Base-by-base conservation (phyloP, 768 basidiomycete species). In the Lentinula aciculospora region DNA sequence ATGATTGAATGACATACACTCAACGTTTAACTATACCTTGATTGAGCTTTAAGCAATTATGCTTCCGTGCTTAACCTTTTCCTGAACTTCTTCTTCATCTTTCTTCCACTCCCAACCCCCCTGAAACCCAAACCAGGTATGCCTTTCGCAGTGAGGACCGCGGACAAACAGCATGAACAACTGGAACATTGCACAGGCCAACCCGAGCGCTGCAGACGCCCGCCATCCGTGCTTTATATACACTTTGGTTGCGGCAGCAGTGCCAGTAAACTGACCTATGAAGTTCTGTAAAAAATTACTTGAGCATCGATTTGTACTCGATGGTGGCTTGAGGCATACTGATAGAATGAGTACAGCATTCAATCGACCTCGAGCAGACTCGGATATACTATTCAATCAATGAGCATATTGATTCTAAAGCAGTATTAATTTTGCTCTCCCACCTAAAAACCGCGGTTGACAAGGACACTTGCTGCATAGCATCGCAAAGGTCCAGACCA, bases 261-360 rank as follows among this genome's bases (percentile, higher is more conserved):
- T 83, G 3, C 84, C 84, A 64, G 81, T 80, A 19, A 84, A 80
- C 68, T 85, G 82, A 0, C 84, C 84, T 9, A 79, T 70, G 64
- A 82, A 81, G 21, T 78, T 61, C 72, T 76, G 53, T 25, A n/a
- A 25, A 12, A 23, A 51, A 7, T 0, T 25, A 27, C 25, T 60
- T 13, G 42, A 37, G n/a, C 36, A 36, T 46, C 32, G 25, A 28
- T 21, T 48, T 13, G 31, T 27, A 27, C 15, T 49, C n/a, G 31
- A 7, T 39, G 44, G 28, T 21, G 28, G 21, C 25, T 29, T 32
- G 9, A 31, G 23, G 62, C 74, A 58, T 58, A 78, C 80, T 31
- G 77, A 83, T 54, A 93, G 74, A 46, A 94, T 80, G 45, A 84
- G 76, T 44, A 92, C 78, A 1, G 92, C 90, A 62, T 94, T 93